These are phyloP conservation scores for Picochlorum sp. DNA, from an alignment of 139 green algal species.

Conservation along the genomic window DNA sequence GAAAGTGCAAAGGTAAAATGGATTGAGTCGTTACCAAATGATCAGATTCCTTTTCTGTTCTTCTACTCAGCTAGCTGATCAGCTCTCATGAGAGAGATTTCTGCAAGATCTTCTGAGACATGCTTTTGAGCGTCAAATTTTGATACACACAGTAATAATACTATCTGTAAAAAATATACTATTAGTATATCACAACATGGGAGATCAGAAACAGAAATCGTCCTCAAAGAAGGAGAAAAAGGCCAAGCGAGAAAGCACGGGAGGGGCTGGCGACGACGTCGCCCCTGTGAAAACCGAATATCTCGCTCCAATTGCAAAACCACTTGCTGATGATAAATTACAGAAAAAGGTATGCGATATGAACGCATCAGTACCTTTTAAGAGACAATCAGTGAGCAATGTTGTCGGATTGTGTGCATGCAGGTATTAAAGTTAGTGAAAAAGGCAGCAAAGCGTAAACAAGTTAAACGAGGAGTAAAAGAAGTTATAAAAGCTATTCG, in stretches of 20 bases:
- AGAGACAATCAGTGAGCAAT: conserved; percentile 18
- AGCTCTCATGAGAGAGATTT: no score
- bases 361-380: background rate
- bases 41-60: no score
- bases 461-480: conserved; percentile 93
- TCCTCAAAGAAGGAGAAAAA: conserved; percentile 31
- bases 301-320: conserved; percentile 70
- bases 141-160: no score
- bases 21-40: no score
- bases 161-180: conserved; percentile 1
- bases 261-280: conserved; percentile 3
- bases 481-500: conserved; percentile 96
- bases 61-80: no score
- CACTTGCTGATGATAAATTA: conserved; percentile 88
- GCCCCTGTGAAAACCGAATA: conserved; percentile 20
- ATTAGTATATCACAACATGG: conserved; percentile 6
- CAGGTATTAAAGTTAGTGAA: conserved; percentile 80
- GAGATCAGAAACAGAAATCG: conserved; percentile 14
- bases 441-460: conserved; percentile 90
- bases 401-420: conserved; percentile 1
- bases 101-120: no score
- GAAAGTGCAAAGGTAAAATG: no score
- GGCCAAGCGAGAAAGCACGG: conserved; percentile 1
- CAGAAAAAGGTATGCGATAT: conserved; percentile 64
- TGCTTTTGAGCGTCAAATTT: no score